These are phyloP conservation scores for Quercus dentata DNA, from an alignment of 306 rosid species.

Conservation along the genomic window DNA sequence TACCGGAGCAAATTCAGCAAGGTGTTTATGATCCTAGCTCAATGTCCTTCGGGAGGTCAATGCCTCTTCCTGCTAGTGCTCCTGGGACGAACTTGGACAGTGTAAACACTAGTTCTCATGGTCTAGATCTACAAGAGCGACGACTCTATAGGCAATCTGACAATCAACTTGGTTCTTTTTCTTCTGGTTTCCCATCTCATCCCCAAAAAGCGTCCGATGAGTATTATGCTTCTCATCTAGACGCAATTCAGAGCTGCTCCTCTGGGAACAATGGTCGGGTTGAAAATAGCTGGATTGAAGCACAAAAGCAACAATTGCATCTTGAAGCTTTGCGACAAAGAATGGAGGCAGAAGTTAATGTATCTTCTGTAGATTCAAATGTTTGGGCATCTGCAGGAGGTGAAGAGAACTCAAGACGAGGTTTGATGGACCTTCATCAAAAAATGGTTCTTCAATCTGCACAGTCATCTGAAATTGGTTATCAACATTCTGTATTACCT, in stretches of 20 bases:
- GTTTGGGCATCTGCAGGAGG: conserved; percentile 34
- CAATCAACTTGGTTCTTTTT: conserved; percentile 40
- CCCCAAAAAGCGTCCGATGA: conserved; percentile 41
- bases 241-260: conserved; percentile 31
- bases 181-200: conserved; percentile 20
- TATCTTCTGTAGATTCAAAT: conserved; percentile 36
- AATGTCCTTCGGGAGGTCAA: conserved; percentile 54
- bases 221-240: conserved; percentile 36
- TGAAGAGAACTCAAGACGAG: conserved; percentile 40
- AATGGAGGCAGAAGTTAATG: conserved; percentile 35
- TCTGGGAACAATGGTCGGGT: conserved; percentile 44
- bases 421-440: conserved; percentile 47
- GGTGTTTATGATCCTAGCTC: conserved; percentile 52
- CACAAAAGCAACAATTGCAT: conserved; percentile 36
- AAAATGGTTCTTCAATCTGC: conserved; percentile 39
- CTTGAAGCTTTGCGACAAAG: conserved; percentile 45
- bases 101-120: conserved; percentile 22
- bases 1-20: conserved; percentile 36
- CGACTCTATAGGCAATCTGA: conserved; percentile 30
- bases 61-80: conserved; percentile 35
- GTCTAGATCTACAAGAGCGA: conserved; percentile 46
- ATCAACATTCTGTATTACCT: conserved; percentile 48
- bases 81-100: conserved; percentile 29
- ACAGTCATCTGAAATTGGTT: conserved; percentile 41
- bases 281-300: conserved; percentile 44